Base-by-base conservation (phyloP, 2,329 filamentous ascomycete genomes). In the Apiospora kogelbergensis region DNA sequence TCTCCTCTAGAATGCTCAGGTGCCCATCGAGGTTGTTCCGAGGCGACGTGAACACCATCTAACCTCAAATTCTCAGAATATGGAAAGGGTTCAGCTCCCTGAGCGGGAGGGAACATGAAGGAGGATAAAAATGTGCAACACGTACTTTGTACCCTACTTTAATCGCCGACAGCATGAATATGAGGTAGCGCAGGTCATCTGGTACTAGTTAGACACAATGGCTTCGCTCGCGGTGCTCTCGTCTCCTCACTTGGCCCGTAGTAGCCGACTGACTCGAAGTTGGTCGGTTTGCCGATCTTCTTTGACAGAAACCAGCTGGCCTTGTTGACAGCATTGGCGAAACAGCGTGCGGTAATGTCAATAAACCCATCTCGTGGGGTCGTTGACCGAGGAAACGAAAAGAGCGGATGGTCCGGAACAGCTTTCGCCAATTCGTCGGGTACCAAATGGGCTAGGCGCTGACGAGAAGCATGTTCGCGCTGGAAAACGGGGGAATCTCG, bases 291-390 rank as follows among this genome's bases (percentile, higher is more conserved):
- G 63, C 70, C 60, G 20, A 74, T 67, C 17, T 63, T n/a, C 2
- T 65, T 68, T 57, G 68, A 68, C 26, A 74, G 68, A 33, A 69
- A 74, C 73, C 72, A 73, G 45, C 67, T 67, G 37, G 69, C 69
- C 66, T 70, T 67, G 57, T 74, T 73, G 30, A 74, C 64, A 1
- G 68, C 72, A 68, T 73, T 73, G 37, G 73, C 72, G 65, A 73
- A 74, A 6, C 44, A 53, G 30, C 66, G 68, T 2, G 70, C 66
- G n/a, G 72, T 66, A 15, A 74, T 70, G 44, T 73, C 70, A n/a
- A 71, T 53, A 20, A 74, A 74, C 15, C 71, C 73, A 70, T 73
- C 72, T 46, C 68, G 70, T 4, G 68, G 67, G 17, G 60, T 69
- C 22, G 70, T 65, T 13, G 72, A 71, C 63, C 69, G 71, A 17